These are phyloP conservation scores for Penicillium griseofulvum DNA, from an alignment of 2,329 filamentous ascomycete genomes.

Conservation along the genomic window DNA sequence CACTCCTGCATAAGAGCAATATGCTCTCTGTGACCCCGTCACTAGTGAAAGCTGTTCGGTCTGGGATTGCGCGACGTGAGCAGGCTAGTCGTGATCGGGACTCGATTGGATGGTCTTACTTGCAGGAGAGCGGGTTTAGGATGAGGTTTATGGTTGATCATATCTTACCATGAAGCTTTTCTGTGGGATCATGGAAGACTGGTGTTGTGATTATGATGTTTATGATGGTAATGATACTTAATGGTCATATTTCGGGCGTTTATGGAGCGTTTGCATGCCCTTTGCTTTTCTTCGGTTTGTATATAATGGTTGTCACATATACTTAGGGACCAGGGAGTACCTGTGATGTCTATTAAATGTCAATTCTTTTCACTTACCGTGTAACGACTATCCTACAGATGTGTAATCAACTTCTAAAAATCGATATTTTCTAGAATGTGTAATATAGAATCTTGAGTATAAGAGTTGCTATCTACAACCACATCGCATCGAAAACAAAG, in stretches of 20 bases:
- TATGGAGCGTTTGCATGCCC: not conserved
- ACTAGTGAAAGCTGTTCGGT: constrained; percentile 49
- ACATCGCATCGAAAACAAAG: not conserved
- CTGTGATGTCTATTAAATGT: not conserved
- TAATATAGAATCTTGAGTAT: not conserved
- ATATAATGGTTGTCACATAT: not conserved
- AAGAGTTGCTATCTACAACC: constrained; percentile 11
- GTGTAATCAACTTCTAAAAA: not conserved
- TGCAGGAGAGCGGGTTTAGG: constrained; percentile 44
- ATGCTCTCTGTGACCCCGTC: constrained; percentile 32
- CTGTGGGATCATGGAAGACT: not conserved
- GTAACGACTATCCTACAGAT: not conserved
- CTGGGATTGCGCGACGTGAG: constrained; percentile 54
- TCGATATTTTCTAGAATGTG: not conserved
- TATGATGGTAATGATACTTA: constrained; percentile 10
- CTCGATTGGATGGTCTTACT: constrained; percentile 38
- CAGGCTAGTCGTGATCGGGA: constrained; percentile 36
- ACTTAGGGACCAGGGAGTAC: not conserved
- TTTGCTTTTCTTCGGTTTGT: not conserved
- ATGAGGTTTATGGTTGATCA: constrained; percentile 39
- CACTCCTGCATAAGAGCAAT: constrained; percentile 47
- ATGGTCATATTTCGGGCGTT: not conserved
- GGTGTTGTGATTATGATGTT: not conserved
- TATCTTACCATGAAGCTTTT: constrained; percentile 18
- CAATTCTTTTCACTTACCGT: not conserved